A percentile compares a stretch with the other conserved stretches of the same genome.
phyloP scores from a whole-genome alignment of 768 basidiomycete species.

The Pleurotus sapidus region DNA sequence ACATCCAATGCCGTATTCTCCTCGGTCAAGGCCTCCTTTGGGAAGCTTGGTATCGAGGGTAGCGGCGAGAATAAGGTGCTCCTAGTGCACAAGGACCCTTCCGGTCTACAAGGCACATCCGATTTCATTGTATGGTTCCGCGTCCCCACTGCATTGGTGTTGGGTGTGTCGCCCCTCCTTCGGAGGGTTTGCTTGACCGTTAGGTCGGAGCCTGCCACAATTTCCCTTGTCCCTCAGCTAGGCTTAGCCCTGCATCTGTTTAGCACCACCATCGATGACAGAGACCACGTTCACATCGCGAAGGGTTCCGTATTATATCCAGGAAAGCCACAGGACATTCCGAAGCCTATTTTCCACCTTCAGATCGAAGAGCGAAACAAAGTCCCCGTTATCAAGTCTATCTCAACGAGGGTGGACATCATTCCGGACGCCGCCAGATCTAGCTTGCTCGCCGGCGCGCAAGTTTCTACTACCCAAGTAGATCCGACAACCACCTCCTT shows the following conservation, averaged over 20 bases:
- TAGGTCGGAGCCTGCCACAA: conserved; percentile 17
- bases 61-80: conserved; percentile 12
- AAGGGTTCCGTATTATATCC: background rate
- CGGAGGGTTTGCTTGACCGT: conserved; percentile 17
- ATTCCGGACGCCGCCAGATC: background rate
- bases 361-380: background rate
- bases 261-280: conserved; percentile 24
- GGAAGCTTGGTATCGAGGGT: conserved; percentile 15
- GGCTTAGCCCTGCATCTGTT: conserved; percentile 24
- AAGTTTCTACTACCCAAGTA: background rate
- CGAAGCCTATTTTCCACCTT: background rate
- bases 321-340: no score
- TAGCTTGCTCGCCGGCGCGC: background rate
- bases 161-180: conserved; percentile 12
- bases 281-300: conserved; percentile 20
- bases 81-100: conserved; percentile 19
- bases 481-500: background rate
- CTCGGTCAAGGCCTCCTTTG: conserved; percentile 20
- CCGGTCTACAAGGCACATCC: conserved; percentile 20
- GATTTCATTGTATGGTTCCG: conserved; percentile 23
- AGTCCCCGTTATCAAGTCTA: background rate
- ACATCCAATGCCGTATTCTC: conserved; percentile 20
- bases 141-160: conserved; percentile 23
- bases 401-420: background rate
- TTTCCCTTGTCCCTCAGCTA: conserved; percentile 15